Percentiles rank a stretch among this genome's conserved stretches.
phyloP scores from a whole-genome alignment of 2,329 filamentous ascomycete species.

The Trichoderma citrinoviride region DNA sequence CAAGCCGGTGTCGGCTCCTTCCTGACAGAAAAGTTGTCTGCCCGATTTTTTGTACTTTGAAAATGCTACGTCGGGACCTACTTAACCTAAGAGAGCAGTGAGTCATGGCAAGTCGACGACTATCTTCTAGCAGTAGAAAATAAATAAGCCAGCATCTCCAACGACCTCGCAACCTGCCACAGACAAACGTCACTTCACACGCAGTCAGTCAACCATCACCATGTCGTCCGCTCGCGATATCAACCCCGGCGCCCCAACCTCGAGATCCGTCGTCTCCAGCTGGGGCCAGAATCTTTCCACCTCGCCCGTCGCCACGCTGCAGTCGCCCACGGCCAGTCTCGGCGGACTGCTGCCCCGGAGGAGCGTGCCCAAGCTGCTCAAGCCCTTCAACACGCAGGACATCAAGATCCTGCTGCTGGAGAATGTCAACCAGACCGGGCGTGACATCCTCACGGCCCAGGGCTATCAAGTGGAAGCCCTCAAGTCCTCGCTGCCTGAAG shows the following conservation, averaged over 20 bases:
- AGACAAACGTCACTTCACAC: background rate
- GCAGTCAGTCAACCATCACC: constrained; percentile 5
- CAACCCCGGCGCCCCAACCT: constrained; percentile 35
- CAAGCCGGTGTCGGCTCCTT: constrained; percentile 14
- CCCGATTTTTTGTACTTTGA: background rate
- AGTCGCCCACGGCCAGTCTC: constrained; percentile 68
- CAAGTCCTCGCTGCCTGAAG: constrained; percentile 87
- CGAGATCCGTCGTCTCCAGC: constrained; percentile 50
- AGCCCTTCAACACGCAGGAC: constrained; percentile 92
- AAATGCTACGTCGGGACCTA: background rate
- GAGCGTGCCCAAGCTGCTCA: constrained; percentile 68
- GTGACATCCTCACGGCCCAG: constrained; percentile 76
- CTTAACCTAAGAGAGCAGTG: background rate
- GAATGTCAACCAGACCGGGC: constrained; percentile 90
- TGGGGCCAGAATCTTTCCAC: constrained; percentile 62
- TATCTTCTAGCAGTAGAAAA: background rate
- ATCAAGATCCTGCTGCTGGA: constrained; percentile 95
- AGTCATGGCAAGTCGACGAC: background rate
- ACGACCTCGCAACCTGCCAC: no score
- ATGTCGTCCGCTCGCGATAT: constrained; percentile 52
- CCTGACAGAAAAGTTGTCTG: background rate
- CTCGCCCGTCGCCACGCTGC: constrained; percentile 72
- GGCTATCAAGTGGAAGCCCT: constrained; percentile 94
- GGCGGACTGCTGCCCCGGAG: constrained; percentile 41
- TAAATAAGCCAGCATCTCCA: no score